Evolutionary conservation across 495 filamentous ascomycete genomes (phyloP).

Genomic region (Penicillium mononematosum): DNA sequence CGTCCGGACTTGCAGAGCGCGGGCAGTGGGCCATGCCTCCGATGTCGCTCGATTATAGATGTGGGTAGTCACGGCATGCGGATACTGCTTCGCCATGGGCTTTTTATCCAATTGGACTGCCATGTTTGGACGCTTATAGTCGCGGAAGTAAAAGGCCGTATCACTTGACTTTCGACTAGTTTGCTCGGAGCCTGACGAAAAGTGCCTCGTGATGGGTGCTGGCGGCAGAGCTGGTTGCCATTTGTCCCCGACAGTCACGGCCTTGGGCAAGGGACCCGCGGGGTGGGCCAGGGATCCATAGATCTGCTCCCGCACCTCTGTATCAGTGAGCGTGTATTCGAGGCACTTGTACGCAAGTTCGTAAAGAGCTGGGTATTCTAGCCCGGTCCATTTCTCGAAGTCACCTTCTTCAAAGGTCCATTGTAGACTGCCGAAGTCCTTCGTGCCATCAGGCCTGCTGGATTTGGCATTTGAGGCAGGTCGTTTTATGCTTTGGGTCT

Average conservation of each 20-base stretch:
- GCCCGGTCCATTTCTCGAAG: not conserved
- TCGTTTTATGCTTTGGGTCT: not conserved
- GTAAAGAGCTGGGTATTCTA: not conserved
- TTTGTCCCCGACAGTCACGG: not conserved
- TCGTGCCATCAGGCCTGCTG: not conserved
- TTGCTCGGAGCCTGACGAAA: not conserved
- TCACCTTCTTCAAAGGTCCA: slow-evolving; percentile 10
- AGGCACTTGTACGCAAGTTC: slow-evolving; percentile 2
- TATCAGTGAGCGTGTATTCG: not conserved
- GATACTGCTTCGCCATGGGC: not conserved
- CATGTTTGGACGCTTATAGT: slow-evolving; percentile 18
- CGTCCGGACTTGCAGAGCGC: not conserved
- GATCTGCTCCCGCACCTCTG: not conserved
- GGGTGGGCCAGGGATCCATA: not conserved
- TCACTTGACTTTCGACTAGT: not conserved
- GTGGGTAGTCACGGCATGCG: not conserved
- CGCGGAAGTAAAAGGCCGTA: not conserved
- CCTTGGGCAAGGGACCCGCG: not conserved
- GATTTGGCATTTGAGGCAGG: not conserved
- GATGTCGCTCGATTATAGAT: not conserved
- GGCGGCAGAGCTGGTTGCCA: slow-evolving; percentile 6
- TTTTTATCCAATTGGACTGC: slow-evolving; percentile 1
- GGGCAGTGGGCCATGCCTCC: not conserved
- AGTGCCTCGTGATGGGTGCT: not conserved
- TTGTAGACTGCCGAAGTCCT: not conserved